Evolutionary conservation across 352 stramenopile genomes (phyloP), one percentile per base, ranked within the genome.

Genomic region (Poterioochromonas sp.): DNA sequence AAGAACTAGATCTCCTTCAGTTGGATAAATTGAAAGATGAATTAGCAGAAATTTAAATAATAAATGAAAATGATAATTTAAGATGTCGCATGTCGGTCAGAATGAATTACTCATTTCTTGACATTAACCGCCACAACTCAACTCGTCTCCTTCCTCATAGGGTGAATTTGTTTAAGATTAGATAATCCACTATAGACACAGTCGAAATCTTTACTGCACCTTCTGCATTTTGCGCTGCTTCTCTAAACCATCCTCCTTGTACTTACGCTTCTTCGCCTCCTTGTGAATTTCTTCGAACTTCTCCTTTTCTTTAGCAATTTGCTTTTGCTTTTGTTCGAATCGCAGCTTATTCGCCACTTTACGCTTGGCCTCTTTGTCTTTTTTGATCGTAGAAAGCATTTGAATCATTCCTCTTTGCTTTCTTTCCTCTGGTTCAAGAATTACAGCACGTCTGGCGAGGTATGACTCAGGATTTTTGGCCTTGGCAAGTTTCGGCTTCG

Each of bases 331-430:
- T 39, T 91, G 90, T 15, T 87, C 81, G 41, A 90, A 93, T 0
- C 91, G 85, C 80, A 91, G 83, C 20, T 84, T 88, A 79, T 96
- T 92, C 81, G 91, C 93, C n/a, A 89, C 84, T 82, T 97, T 97
- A 0, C 92, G 87, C 41, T 95, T 98, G 64, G 90, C 86, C 58
- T 93, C 86, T 76, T 97, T 97, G 81, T 98, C 94, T 70, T 97
- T 97, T 74, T 92, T 88, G 77, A 99, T 95, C 1, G 94, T 98
- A 80, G 96, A 95, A 3, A 99, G 86, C 29, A 94, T 92, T 84
- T 98, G 92, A 81, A 99, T 88, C 76, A 99, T 96, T n/a, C 90
- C 89, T 77, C 94, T 91, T 82, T 97, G 97, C 77, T 94, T 95
- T 85, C 94, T 95, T 83, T 99, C 95, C 44, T 94, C 91, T 0